A percentile compares a stretch with the other conserved stretches of the same genome.
phyloP scores from a whole-genome alignment of 176 grass and related monocot genomes.

The Leersia perrieri region DNA sequence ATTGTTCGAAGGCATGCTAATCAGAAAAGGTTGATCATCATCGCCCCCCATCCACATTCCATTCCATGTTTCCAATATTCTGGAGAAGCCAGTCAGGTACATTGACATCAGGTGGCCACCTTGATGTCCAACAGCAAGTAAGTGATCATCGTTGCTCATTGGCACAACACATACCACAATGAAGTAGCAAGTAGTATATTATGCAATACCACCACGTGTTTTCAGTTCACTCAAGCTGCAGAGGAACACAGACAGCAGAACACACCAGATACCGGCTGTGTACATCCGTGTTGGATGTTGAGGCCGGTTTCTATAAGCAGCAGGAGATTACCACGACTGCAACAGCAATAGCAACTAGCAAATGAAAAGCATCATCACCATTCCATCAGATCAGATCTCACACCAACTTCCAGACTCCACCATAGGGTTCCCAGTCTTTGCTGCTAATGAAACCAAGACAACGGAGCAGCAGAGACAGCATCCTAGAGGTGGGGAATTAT shows the following conservation, averaged over 20 bases:
- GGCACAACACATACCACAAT: background rate
- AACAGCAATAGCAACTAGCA: background rate
- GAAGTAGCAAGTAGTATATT: background rate
- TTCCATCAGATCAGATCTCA: slow-evolving; percentile 1
- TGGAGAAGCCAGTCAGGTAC: background rate
- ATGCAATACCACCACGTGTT: background rate
- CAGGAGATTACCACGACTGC: background rate
- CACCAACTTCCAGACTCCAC: background rate
- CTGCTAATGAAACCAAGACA: background rate
- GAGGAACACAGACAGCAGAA: background rate
- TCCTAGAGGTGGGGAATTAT: background rate
- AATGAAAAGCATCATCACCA: background rate
- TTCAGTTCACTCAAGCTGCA: background rate
- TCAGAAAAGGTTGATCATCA: background rate
- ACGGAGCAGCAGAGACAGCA: slow-evolving; percentile 5
- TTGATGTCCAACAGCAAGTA: no score
- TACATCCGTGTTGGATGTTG: no score
- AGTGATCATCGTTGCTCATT: no score
- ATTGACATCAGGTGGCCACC: background rate
- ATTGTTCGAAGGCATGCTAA: background rate
- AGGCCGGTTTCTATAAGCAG: no score
- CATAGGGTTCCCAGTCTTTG: background rate
- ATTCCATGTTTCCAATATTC: background rate
- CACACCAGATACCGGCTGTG: background rate
- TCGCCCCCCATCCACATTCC: background rate